These are phyloP conservation scores for Chamaecyparis obtusa DNA, from an alignment of 75 land plant species.

Conservation along the genomic window DNA sequence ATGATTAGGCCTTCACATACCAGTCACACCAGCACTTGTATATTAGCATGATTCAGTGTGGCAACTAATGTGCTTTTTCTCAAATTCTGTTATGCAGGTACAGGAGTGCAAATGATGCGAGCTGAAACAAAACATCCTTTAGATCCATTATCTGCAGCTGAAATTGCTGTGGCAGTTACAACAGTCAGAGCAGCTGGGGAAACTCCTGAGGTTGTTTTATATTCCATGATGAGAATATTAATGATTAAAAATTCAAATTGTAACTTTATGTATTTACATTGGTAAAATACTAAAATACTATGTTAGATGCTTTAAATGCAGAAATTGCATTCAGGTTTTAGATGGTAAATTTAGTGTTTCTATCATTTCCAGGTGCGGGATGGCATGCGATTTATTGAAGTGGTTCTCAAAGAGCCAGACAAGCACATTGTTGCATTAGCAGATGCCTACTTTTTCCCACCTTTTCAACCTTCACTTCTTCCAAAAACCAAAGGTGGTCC, in stretches of 20 bases:
- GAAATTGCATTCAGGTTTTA: slow-evolving; percentile 1
- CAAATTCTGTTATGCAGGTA: slow-evolving; percentile 12
- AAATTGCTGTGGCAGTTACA: slow-evolving; percentile 88
- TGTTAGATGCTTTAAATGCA: neutral
- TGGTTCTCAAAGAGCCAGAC: slow-evolving; percentile 79
- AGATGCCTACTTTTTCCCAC: slow-evolving; percentile 97
- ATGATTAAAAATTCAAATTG: neutral
- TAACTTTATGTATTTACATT: neutral
- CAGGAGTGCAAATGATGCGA: slow-evolving; percentile 52
- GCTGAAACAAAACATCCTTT: slow-evolving; percentile 83
- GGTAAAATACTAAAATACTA: neutral
- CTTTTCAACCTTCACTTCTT: slow-evolving; percentile 91
- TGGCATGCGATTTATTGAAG: slow-evolving; percentile 96
- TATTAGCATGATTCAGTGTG: neutral
- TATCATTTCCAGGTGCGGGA: slow-evolving; percentile 75
- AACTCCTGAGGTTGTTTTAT: slow-evolving; percentile 77
- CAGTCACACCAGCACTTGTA: neutral
- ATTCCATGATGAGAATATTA: neutral
- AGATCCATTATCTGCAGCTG: slow-evolving; percentile 89
- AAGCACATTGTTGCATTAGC: slow-evolving; percentile 89
- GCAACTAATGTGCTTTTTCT: neutral
- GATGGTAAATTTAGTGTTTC: neutral
- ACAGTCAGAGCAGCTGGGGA: slow-evolving; percentile 98
- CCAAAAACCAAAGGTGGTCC: slow-evolving; percentile 82
- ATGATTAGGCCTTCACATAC: neutral